Evolutionary conservation across 1,284 basidiomycete species (phyloP), one percentile per base, ranked within the genome.

Genomic region (Ceraceosorus guamensis): DNA sequence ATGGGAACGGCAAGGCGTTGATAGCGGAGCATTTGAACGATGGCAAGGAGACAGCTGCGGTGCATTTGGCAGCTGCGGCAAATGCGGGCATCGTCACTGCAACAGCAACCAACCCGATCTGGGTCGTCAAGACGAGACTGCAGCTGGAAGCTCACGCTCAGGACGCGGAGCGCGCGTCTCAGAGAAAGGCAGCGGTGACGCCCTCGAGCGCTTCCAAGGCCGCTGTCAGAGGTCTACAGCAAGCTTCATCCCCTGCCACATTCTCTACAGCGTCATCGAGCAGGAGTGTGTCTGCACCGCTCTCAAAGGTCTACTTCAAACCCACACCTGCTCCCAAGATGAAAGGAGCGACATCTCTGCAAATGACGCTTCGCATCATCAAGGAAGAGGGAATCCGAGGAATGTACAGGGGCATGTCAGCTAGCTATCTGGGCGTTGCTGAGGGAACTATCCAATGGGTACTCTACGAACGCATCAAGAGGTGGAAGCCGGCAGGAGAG

Each of bases 391-490:
- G 95, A 0, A 65, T 93, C 3, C 79, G 81, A 13, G 95, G 93
- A 0, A 87, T 97, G 64, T 98, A 99, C 79, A 89, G 91, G 76
- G 95, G 95, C 3, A 79, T 99, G 48, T 90, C 87, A 62, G 95
- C 95, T 50, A 91, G 87, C 66, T 92, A 96, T 77, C 81, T 99
- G 14, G 95, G 95, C 34, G 93, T 97, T 6, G 89, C 91, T 14
- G 95, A 99, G 77, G 88, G 88, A 4, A 92, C 92, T 18, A 97
- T 98, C 55, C 93, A 97, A 75, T 99, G 95, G 95, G 88, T 89
- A 18, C 79, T 99, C 10, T 98, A 99, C 76, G 95, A 98, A 75
- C 81, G 83, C 37, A 76, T 91, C 57, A 91, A 92, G 77, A 81
- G 78, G 31, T 18, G 44, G n/a, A 30, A 52, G n/a, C 14, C 7